phyloP scores from a whole-genome alignment of 2,329 filamentous ascomycete species.

The Fusarium aywerte region DNA sequence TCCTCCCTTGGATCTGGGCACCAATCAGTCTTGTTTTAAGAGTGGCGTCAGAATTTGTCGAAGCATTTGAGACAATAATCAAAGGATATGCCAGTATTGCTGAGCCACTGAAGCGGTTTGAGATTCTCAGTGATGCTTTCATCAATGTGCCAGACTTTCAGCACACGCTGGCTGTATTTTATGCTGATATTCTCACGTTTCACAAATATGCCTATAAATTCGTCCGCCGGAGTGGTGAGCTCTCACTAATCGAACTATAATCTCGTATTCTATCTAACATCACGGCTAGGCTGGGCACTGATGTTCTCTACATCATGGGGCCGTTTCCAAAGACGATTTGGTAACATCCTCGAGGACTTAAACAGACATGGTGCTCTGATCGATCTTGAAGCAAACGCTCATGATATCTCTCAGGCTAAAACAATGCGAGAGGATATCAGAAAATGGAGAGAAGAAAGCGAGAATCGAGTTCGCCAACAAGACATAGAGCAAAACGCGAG shows the following conservation, averaged over 20 bases:
- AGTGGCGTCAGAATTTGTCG: conserved; percentile 49
- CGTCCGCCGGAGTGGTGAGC: conserved; percentile 50
- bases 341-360: conserved; percentile 50
- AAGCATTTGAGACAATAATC: conserved; percentile 57
- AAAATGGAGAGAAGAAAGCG: conserved; percentile 23
- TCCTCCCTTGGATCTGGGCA: conserved; percentile 59
- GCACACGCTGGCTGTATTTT: conserved; percentile 55
- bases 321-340: conserved; percentile 51
- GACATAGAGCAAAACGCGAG: conserved; percentile 4
- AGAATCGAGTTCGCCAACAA: neutral
- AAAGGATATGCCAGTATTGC: conserved; percentile 55
- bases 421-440: conserved; percentile 24
- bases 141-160: conserved; percentile 51
- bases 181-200: conserved; percentile 61
- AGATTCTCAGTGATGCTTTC: conserved; percentile 49
- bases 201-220: conserved; percentile 60
- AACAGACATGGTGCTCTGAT: conserved; percentile 47
- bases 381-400: conserved; percentile 50
- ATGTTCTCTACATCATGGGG: conserved; percentile 54
- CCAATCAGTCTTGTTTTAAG: conserved; percentile 54
- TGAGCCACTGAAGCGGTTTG: conserved; percentile 53
- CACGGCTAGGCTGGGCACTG: conserved; percentile 48
- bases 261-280: conserved; percentile 8
- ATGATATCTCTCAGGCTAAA: conserved; percentile 43
- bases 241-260: neutral